Conservation (phyloP, 1,284 basidiomycete genomes). For the Microbotryomycetes sp. region DNA sequence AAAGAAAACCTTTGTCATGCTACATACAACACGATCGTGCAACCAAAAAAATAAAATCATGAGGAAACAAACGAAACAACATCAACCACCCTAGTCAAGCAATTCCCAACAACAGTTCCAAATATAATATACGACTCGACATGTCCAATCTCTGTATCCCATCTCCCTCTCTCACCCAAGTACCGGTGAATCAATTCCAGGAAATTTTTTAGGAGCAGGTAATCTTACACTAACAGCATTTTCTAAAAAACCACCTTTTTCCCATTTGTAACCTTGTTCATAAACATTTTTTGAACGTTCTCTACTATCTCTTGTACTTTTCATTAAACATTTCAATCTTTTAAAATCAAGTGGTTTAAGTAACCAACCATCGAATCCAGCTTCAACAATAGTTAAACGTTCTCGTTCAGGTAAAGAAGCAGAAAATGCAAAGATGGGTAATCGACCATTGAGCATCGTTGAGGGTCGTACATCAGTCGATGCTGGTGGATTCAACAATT, state of each 20-base stretch:
- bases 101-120: too few relatives aligned
- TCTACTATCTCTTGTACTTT: constrained; percentile 53
- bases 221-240: neutral
- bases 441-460: constrained; percentile 36
- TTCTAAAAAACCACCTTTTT: constrained; percentile 60
- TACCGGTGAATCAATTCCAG: too few relatives aligned
- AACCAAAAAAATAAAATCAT: too few relatives aligned
- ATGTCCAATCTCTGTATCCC: too few relatives aligned
- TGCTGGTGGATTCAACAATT: constrained; percentile 6
- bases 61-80: too few relatives aligned
- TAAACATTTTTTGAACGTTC: constrained; percentile 58
- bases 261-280: constrained; percentile 57
- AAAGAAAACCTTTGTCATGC: too few relatives aligned
- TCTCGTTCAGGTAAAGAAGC: constrained; percentile 35
- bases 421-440: constrained; percentile 45
- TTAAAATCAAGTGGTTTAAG: constrained; percentile 38
- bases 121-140: too few relatives aligned
- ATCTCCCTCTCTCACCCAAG: too few relatives aligned
- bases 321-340: constrained; percentile 56
- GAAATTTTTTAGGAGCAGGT: neutral
- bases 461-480: constrained; percentile 6
- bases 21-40: too few relatives aligned
- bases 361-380: constrained; percentile 32
- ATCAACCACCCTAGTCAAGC: too few relatives aligned
- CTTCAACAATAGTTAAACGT: constrained; percentile 23